phyloP scores from a whole-genome alignment of 192 early-diverging fungal genomes.

The Rhizoclosmatium globosum region DNA sequence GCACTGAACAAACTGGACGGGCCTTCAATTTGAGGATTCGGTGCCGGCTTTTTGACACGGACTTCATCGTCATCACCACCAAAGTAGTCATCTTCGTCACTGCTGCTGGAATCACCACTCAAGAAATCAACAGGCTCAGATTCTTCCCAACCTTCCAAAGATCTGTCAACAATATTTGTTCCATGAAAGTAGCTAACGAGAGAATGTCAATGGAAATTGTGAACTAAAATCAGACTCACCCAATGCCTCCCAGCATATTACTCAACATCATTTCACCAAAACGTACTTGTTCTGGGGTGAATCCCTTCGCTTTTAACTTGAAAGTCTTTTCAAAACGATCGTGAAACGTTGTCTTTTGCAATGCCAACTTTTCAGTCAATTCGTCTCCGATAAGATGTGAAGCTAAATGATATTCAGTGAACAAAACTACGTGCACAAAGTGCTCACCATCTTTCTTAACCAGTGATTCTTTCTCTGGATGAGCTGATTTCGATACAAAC shows the following conservation, averaged over 20 bases:
- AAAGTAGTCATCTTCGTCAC: slow-evolving; percentile 62
- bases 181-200: slow-evolving; percentile 74
- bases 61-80: slow-evolving; percentile 44
- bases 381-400: slow-evolving; percentile 16
- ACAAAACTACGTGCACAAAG: slow-evolving; percentile 5
- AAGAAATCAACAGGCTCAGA: slow-evolving; percentile 58
- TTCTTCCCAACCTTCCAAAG: slow-evolving; percentile 71
- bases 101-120: slow-evolving; percentile 65
- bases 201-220: neutral
- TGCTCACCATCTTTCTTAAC: neutral
- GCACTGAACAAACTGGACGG: slow-evolving; percentile 81
- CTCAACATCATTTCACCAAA: slow-evolving; percentile 81
- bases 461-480: neutral
- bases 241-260: slow-evolving; percentile 90
- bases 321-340: slow-evolving; percentile 78
- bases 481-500: slow-evolving; percentile 51
- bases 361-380: slow-evolving; percentile 51
- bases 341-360: slow-evolving; percentile 63
- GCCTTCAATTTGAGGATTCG: slow-evolving; percentile 62
- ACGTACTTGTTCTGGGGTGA: slow-evolving; percentile 59
- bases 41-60: slow-evolving; percentile 36
- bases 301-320: slow-evolving; percentile 72
- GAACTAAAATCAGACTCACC: slow-evolving; percentile 51
- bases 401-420: neutral
- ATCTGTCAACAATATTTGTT: slow-evolving; percentile 74